Conservation (phyloP, 805 yeast genomes). For the Nakazawaea ernobii region DNA sequence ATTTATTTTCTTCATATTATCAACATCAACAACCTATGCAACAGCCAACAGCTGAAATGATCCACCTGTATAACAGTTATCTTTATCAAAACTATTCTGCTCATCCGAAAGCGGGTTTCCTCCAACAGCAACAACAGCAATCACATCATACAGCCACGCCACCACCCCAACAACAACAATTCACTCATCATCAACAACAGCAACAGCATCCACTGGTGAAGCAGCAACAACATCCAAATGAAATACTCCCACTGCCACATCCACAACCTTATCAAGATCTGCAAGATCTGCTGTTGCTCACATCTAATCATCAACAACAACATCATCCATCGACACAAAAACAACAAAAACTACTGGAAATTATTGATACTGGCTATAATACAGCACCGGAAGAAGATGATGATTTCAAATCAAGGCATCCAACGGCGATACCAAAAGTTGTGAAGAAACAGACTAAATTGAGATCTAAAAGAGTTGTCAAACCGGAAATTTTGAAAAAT, state of each 20-base stretch:
- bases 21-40: not conserved
- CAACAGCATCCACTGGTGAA: not conserved
- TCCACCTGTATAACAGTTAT: slow-evolving; percentile 5
- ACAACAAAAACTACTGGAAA: no score
- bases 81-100: not conserved
- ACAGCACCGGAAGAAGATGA: no score
- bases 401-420: no score
- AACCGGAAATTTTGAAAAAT: no score
- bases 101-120: not conserved
- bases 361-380: no score
- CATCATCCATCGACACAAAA: no score
- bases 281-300: not conserved
- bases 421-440: no score
- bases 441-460: no score
- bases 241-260: not conserved
- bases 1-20: slow-evolving; percentile 1
- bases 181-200: not conserved
- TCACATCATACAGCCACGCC: not conserved
- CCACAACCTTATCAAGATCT: not conserved
- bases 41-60: not conserved
- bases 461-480: no score
- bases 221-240: not conserved
- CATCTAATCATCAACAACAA: no score
- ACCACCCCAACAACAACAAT: not conserved
- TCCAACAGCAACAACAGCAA: not conserved